These are phyloP conservation scores for Erigeron philadelphicus DNA, from an alignment of 140 eudicot species.

Conservation along the genomic window DNA sequence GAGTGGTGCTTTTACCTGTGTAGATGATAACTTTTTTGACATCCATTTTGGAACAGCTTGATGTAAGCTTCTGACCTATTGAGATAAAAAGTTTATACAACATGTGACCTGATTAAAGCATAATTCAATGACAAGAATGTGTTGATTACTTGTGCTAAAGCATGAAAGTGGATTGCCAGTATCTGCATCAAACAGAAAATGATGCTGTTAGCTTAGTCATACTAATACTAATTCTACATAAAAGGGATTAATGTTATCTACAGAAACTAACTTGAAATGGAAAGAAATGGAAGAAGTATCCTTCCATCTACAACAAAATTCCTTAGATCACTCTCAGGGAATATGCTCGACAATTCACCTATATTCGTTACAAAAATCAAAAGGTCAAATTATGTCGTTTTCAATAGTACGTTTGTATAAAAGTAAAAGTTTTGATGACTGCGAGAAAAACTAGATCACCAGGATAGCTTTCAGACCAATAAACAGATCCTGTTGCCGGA, in stretches of 20 bases:
- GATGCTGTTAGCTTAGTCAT: slow-evolving; percentile 23
- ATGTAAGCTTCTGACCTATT: slow-evolving; percentile 63
- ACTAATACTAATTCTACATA: slow-evolving; percentile 7
- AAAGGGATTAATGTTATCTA: not conserved
- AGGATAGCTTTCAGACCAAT: slow-evolving; percentile 74
- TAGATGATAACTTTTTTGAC: slow-evolving; percentile 45
- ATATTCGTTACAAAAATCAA: not conserved
- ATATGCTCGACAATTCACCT: slow-evolving; percentile 46
- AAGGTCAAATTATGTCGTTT: slow-evolving; percentile 16
- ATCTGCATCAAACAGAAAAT: slow-evolving; percentile 47
- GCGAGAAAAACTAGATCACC: slow-evolving; percentile 38
- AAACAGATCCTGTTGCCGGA: slow-evolving; percentile 73
- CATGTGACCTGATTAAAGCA: not conserved
- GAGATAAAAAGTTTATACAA: slow-evolving; percentile 3
- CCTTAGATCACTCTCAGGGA: slow-evolving; percentile 54
- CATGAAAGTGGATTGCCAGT: slow-evolving; percentile 68
- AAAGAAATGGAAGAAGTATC: slow-evolving; percentile 59
- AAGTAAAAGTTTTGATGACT: slow-evolving; percentile 15
- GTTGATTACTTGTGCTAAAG: slow-evolving; percentile 56
- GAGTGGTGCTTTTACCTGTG: slow-evolving; percentile 45
- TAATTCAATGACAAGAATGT: not conserved
- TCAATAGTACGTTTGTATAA: not conserved
- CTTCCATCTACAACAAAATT: slow-evolving; percentile 61
- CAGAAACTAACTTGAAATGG: slow-evolving; percentile 62
- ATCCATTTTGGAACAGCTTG: slow-evolving; percentile 60